These are phyloP conservation scores for Zymoseptoria pseudotritici DNA, from an alignment of 2,329 filamentous ascomycete genomes.

Conservation along the genomic window DNA sequence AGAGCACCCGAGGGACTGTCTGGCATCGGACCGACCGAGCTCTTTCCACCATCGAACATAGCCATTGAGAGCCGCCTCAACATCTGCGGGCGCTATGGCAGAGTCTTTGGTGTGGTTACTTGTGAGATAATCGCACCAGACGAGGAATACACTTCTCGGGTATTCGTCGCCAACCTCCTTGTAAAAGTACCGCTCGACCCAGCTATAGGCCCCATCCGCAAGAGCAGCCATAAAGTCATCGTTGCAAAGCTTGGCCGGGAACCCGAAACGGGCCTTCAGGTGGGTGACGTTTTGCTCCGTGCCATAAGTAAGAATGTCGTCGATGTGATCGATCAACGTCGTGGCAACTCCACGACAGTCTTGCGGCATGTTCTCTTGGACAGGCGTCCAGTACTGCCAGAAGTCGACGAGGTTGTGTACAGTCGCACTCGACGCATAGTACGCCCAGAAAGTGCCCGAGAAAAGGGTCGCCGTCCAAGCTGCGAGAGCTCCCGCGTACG, in stretches of 20 bases:
- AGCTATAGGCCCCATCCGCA: conserved; percentile 47
- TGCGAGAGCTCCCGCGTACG: conserved; percentile 49
- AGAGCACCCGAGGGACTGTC: conserved; percentile 37
- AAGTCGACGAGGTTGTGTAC: conserved; percentile 51
- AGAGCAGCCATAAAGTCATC: conserved; percentile 50
- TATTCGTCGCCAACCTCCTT: conserved; percentile 35
- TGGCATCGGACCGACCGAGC: conserved; percentile 27
- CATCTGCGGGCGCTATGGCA: conserved; percentile 38
- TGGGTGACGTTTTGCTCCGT: conserved; percentile 27
- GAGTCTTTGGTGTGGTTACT: conserved; percentile 16
- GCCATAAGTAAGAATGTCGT: conserved; percentile 25
- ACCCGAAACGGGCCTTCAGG: conserved; percentile 47
- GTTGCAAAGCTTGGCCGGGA: conserved; percentile 42
- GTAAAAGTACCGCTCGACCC: conserved; percentile 51
- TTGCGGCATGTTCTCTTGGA: conserved; percentile 50
- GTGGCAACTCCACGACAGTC: conserved; percentile 51
- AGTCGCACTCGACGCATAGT: conserved; percentile 50
- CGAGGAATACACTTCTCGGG: conserved; percentile 37
- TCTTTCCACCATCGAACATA: conserved; percentile 48
- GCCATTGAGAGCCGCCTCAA: conserved; percentile 46
- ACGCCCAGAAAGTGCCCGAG: conserved; percentile 54
- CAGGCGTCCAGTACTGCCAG: conserved; percentile 52
- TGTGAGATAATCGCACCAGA: conserved; percentile 37
- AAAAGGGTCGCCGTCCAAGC: conserved; percentile 49
- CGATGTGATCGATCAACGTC: conserved; percentile 47